phyloP scores from a whole-genome alignment of 2,329 filamentous ascomycete genomes.

The Apiospora aurea region DNA sequence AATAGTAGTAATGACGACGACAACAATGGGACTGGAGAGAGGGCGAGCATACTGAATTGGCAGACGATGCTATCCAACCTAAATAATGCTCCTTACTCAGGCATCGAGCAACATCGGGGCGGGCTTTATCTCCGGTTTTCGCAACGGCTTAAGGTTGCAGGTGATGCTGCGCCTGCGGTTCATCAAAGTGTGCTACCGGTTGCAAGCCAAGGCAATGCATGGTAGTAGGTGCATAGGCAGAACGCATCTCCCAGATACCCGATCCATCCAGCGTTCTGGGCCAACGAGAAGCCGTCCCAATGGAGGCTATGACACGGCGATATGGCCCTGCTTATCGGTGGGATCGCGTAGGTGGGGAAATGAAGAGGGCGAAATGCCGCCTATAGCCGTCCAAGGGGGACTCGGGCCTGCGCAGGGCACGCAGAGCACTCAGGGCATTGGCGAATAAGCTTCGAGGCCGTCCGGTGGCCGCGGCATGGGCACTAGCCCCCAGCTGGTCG shows the following conservation, averaged over 20 bases:
- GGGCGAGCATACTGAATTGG: background rate
- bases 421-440: slow-evolving; percentile 31
- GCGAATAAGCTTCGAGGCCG: slow-evolving; percentile 37
- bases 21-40: slow-evolving; percentile 7
- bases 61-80: slow-evolving; percentile 19
- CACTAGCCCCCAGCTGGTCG: slow-evolving; percentile 15
- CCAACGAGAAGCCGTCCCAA: slow-evolving; percentile 38
- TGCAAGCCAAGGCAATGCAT: background rate
- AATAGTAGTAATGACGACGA: background rate
- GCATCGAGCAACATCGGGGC: slow-evolving; percentile 1
- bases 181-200: background rate
- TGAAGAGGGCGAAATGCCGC: slow-evolving; percentile 39
- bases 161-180: background rate
- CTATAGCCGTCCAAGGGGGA: slow-evolving; percentile 38
- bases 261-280: slow-evolving; percentile 27
- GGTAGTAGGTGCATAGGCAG: background rate
- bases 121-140: slow-evolving; percentile 25
- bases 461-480: slow-evolving; percentile 27
- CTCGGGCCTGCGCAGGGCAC: background rate
- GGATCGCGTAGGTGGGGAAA: slow-evolving; percentile 40
- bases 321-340: slow-evolving; percentile 38
- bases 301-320: slow-evolving; percentile 37
- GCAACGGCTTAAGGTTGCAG: slow-evolving; percentile 26
- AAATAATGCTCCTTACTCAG: slow-evolving; percentile 18
- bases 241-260: slow-evolving; percentile 20